Percentiles rank a stretch among this genome's conserved stretches.
These are phyloP conservation scores for Pseudocercospora fijiensis DNA, from an alignment of 2,329 filamentous ascomycete species.

Conservation along the genomic window DNA sequence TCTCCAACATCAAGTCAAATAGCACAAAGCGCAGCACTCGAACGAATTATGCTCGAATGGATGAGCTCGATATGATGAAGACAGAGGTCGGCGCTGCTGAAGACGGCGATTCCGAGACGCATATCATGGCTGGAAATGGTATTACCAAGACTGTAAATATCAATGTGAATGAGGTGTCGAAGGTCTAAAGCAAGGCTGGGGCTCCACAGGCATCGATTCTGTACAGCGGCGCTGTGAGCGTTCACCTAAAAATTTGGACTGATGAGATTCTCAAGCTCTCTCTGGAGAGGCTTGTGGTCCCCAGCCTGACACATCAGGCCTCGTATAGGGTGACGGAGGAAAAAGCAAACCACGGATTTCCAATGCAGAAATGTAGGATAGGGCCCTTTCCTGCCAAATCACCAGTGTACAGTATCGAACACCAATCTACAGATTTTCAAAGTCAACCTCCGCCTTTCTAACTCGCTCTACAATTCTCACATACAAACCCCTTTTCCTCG, in stretches of 20 bases:
- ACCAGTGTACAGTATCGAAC: background rate
- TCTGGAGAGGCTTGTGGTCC: background rate
- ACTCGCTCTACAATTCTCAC: background rate
- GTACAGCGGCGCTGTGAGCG: too few relatives aligned
- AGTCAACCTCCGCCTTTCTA: too few relatives aligned
- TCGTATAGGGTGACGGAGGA: background rate
- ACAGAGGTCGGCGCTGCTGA: conserved; percentile 7
- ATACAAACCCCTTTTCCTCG: background rate
- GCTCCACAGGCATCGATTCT: too few relatives aligned
- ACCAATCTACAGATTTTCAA: too few relatives aligned
- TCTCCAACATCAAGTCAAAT: conserved; percentile 11
- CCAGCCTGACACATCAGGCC: background rate
- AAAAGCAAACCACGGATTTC: background rate
- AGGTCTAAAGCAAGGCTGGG: background rate
- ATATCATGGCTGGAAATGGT: conserved; percentile 11
- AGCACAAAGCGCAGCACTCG: background rate
- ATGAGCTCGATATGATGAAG: conserved; percentile 16
- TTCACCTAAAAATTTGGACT: too few relatives aligned
- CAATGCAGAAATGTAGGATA: background rate
- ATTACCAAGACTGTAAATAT: background rate
- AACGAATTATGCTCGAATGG: conserved; percentile 15
- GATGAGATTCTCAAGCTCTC: too few relatives aligned
- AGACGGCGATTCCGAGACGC: conserved; percentile 18
- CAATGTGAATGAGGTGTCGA: background rate
- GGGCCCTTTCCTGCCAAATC: background rate